Evolutionary conservation across 352 stramenopile genomes (phyloP), one percentile per base, ranked within the genome.

Genomic region (Aphanomyces stellatus): DNA sequence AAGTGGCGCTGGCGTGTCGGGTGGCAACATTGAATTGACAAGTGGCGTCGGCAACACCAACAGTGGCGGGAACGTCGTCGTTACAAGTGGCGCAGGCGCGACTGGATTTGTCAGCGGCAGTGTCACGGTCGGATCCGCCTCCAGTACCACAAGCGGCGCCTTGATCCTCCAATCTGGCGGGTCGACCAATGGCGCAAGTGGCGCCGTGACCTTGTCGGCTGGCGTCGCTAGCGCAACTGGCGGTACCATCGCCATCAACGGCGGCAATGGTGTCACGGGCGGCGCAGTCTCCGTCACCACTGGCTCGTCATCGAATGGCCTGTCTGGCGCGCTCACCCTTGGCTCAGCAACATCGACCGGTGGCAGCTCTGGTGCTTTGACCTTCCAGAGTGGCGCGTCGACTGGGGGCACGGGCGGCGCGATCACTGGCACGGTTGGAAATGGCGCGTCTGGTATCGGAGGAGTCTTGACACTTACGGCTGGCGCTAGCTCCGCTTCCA

Each of bases 51-150:
- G 53, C 53, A 22, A 28, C 43, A 79, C 76, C 40, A 76, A 76
- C 7, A 80, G 73, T 34, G 82, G 82, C 35, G 82, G 82, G 41
- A 71, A 53, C 40, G 37, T 91, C 17, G 60, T 67, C 3, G 69
- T 91, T 53, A 71, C 28, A 27, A 78, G 77, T 43, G 82, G 82
- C 1, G 72, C 71, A 27, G 82, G 81, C 35, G 82, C 57, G 82
- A 81, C 17, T 65, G 74, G 22, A 46, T 88, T 57, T 55, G 62
- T 53, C 33, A 91, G 81, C 59, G 85, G 83, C n/a, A 35, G 62
- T 34, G 63, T 91, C 28, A 72, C 62, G 7, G 31, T 93, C 0
- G 43, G 53, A 3, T 72, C 70, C 1, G 74, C 74, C 13, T 37
- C 6, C 2, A 75, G 70, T 48, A 33, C 53, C 37, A 46, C 37